Evolutionary conservation across 148 eudicot genomes (phyloP).

Genomic region (Chenopodium quinoa): DNA sequence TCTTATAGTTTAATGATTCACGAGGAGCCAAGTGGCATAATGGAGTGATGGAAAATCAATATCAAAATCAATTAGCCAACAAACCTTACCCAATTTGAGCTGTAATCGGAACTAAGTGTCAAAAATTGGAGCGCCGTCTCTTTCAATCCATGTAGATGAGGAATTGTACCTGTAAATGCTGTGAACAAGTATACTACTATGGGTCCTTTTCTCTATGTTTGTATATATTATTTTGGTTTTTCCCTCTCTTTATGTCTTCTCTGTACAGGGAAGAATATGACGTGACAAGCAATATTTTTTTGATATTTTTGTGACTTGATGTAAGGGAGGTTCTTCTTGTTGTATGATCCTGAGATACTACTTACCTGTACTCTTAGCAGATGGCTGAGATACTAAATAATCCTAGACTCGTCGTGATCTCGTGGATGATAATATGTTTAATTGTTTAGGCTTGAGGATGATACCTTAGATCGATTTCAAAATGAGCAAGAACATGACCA

Average conservation of each 20-base stretch:
- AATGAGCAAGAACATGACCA: too few species aligned
- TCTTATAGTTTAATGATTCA: not conserved
- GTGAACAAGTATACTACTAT: not conserved
- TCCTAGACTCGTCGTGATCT: too few species aligned
- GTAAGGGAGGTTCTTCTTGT: too few species aligned
- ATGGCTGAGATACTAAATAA: too few species aligned
- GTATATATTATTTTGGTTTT: not conserved
- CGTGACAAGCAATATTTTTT: not conserved
- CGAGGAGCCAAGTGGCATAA: not conserved
- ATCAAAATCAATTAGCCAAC: too few species aligned
- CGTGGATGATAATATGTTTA: too few species aligned
- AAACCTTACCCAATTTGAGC: not conserved
- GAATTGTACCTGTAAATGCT: slow-evolving; percentile 4
- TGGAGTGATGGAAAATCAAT: not conserved
- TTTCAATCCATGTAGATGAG: not conserved
- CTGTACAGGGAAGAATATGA: not conserved
- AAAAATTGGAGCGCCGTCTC: slow-evolving; percentile 13
- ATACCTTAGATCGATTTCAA: too few species aligned
- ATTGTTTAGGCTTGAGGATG: too few species aligned
- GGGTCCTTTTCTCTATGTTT: not conserved
- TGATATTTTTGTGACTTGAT: too few species aligned
- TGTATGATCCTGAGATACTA: too few species aligned
- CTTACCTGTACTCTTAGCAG: too few species aligned
- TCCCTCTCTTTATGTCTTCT: not conserved
- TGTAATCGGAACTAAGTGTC: not conserved